Base-by-base conservation (phyloP, 169 alveolate species). In the Plasmodium vinckei region DNA sequence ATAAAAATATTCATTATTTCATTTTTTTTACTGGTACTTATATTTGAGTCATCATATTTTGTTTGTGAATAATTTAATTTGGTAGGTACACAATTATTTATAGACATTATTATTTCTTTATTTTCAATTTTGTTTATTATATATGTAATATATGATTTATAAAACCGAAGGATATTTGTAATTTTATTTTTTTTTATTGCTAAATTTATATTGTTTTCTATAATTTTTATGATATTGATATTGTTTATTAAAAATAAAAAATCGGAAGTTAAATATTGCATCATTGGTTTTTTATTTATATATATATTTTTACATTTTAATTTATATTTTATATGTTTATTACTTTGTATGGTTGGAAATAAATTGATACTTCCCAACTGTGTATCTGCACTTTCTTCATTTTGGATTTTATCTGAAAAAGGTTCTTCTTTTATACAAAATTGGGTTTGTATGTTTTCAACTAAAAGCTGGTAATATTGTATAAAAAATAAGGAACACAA, bases 401-500 rank as follows among this genome's bases (percentile, higher is more conserved):
- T 21, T 21, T 21, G 25, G 25, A 21, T 21, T 21, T 21, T 21
- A 21, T 21, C 25, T 21, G 25, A 21, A 21, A 21, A 21, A 23
- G 23, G 5, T 23, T 4, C 1, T n/a, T 23, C 63, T 0, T 44
- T 25, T 9, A 79, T 1, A 1, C 15, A 47, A 75, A 19, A 64
- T 13, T 64, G 82, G 12, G 89, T 79, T 19, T 54, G 33, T 4
- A 79, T 13, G 39, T 79, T 79, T 12, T 47, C 71, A 23, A 65
- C 69, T 42, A 79, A 33, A 4, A 79, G 44, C 10, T 46, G 27
- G n/a, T 79, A 60, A 46, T 46, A 57, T 15, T 79, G 79, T n/a
- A 79, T 44, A 21, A 64, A 79, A 59, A n/a, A 79, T 7, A 79
- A 46, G 5, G 67, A 65, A 39, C 82, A 64, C 23, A 79, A 19